Base-by-base conservation (phyloP, 306 rosid species). In the Medicago arabica region DNA sequence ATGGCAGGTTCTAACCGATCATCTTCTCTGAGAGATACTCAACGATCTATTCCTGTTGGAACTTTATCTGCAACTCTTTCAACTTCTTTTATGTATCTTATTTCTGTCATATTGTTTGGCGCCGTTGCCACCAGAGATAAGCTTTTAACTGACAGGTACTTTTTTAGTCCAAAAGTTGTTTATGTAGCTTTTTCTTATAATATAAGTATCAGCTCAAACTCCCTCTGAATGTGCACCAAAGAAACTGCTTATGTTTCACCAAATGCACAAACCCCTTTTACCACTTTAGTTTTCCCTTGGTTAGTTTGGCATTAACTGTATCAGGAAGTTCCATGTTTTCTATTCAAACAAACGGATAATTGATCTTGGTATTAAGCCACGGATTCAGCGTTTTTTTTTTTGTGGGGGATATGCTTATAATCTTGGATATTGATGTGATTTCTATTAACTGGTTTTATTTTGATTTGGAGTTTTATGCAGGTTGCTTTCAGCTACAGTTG, bases 1-100 rank as follows among this genome's bases (percentile, higher is more conserved):
- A 95, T 95, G 99, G 99, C 99, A 63, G 99, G 99, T 75, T 95
- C 99, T 76, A 95, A 95, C 82, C 88, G 99, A 83, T 95, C 98
- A 58, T 90, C 98, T 41, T 95, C 99, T 59, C 85, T 95, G 70
- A 90, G 83, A 83, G 99, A 95, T 84, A 95, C 99, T 76, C 99
- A 95, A 85, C 93, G 86, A 70, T 95, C 99, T 75, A 95, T 95
- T 86, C 99, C 99, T 75, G 67, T 95, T 34, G 99, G 99, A 84
- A 95, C 99, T 44, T 73, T 95, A 82, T 77, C 96, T 78, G 97
- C 99, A 60, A 95, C 98, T 72, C 92, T 95, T 78, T 13, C 82
- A 49, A 95, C 99, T 50, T 83, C 98, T 38, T 28, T 7, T 67
- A 58, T 95, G 92, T 95, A 95, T 85, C 67, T 95, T 67, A 73